phyloP scores from a whole-genome alignment of 306 rosid species.

The Canavalia ensiformis region DNA sequence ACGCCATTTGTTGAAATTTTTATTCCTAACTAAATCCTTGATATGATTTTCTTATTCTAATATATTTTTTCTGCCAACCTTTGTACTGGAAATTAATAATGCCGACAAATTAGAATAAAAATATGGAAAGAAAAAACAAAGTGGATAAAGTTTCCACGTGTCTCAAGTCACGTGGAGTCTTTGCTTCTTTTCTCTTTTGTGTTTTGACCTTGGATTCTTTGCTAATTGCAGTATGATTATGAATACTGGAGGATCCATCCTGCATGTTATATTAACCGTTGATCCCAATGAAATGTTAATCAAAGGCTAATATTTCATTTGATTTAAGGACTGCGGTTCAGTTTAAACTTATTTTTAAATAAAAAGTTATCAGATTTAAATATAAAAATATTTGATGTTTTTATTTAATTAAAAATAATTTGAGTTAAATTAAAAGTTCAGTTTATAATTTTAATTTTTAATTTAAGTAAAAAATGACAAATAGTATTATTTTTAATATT shows the following conservation, averaged over 20 bases:
- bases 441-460: no score
- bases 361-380: no score
- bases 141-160: slow-evolving; percentile 36
- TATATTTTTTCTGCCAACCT: neutral
- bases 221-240: neutral
- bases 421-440: no score
- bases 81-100: neutral
- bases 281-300: neutral
- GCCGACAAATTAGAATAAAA: neutral
- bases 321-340: no score
- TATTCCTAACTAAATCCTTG: neutral
- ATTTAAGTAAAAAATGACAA: no score
- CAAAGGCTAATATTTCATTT: neutral
- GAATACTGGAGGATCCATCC: neutral
- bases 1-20: neutral
- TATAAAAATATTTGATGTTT: no score
- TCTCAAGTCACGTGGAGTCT: slow-evolving; percentile 1
- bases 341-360: no score
- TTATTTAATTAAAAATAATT: no score
- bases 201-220: neutral
- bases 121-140: neutral
- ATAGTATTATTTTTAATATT: no score
- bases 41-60: neutral
- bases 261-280: neutral
- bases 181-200: neutral